These are phyloP conservation scores for Alternaria incomplexa DNA, from an alignment of 2,329 filamentous ascomycete genomes.

Conservation along the genomic window DNA sequence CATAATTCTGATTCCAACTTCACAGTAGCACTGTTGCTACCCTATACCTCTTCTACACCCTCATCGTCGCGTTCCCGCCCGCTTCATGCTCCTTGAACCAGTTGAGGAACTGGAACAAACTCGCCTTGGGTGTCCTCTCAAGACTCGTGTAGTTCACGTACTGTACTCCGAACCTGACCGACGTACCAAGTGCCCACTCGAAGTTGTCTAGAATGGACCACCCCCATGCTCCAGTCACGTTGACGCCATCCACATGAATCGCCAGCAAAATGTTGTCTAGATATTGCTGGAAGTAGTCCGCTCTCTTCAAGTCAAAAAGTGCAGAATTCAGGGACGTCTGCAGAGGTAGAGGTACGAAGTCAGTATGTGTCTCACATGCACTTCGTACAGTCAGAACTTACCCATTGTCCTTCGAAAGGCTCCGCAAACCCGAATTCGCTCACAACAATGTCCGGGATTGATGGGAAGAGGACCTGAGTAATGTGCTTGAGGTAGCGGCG, in stretches of 20 bases:
- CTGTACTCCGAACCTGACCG: conserved; percentile 51
- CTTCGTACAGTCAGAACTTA: neutral
- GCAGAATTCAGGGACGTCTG: too few species aligned
- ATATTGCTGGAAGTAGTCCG: conserved; percentile 52
- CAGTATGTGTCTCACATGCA: neutral
- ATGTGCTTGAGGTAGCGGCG: conserved; percentile 52
- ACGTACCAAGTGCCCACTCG: conserved; percentile 49
- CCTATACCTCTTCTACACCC: conserved; percentile 6
- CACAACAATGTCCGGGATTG: conserved; percentile 50
- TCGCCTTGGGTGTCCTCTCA: conserved; percentile 51
- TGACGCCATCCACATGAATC: conserved; percentile 48
- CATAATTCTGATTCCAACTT: neutral
- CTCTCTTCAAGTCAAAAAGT: conserved; percentile 50
- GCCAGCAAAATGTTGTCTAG: conserved; percentile 50
- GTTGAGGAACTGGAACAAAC: conserved; percentile 51
- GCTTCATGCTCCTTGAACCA: conserved; percentile 49
- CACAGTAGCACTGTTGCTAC: neutral
- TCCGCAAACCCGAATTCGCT: conserved; percentile 53
- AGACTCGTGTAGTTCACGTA: conserved; percentile 52
- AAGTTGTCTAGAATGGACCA: conserved; percentile 54
- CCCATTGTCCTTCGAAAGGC: conserved; percentile 47
- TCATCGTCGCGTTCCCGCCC: conserved; percentile 35
- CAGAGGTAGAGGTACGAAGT: too few species aligned
- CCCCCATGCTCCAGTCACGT: conserved; percentile 52
- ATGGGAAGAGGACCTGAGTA: conserved; percentile 52